These are phyloP conservation scores for Tylopilus felleus DNA, from an alignment of 768 basidiomycete genomes.

Conservation along the genomic window DNA sequence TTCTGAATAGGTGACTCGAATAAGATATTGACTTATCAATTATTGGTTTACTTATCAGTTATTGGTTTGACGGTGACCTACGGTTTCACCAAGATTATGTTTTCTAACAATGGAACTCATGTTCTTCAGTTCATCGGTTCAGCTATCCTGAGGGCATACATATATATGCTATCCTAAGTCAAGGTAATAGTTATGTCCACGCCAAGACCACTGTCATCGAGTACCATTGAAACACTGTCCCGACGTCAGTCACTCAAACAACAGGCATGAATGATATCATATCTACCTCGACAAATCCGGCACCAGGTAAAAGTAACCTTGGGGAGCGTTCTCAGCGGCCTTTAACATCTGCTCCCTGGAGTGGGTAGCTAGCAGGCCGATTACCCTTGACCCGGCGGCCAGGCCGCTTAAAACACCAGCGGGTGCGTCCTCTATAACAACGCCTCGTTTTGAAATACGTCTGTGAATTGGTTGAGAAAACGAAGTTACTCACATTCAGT, in stretches of 20 bases:
- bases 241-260: neutral
- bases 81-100: slow-evolving; percentile 1
- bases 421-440: slow-evolving; percentile 93
- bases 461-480: neutral
- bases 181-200: slow-evolving; percentile 36
- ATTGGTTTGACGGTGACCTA: slow-evolving; percentile 4
- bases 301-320: slow-evolving; percentile 51
- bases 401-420: slow-evolving; percentile 77
- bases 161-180: slow-evolving; percentile 1
- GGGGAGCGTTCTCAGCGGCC: slow-evolving; percentile 45
- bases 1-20: slow-evolving; percentile 2
- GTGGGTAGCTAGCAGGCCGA: slow-evolving; percentile 84
- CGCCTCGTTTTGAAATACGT: slow-evolving; percentile 40
- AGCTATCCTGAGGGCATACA: neutral
- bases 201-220: slow-evolving; percentile 30
- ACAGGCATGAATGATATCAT: slow-evolving; percentile 12
- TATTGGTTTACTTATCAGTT: slow-evolving; percentile 11
- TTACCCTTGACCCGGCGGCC: slow-evolving; percentile 78
- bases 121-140: neutral
- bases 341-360: slow-evolving; percentile 62
- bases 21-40: slow-evolving; percentile 9
- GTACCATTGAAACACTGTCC: slow-evolving; percentile 28
- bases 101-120: slow-evolving; percentile 2
- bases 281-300: slow-evolving; percentile 67
- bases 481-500: slow-evolving; percentile 19